phyloP scores from a whole-genome alignment of 352 stramenopile species.

The Globisporangium alternatum region DNA sequence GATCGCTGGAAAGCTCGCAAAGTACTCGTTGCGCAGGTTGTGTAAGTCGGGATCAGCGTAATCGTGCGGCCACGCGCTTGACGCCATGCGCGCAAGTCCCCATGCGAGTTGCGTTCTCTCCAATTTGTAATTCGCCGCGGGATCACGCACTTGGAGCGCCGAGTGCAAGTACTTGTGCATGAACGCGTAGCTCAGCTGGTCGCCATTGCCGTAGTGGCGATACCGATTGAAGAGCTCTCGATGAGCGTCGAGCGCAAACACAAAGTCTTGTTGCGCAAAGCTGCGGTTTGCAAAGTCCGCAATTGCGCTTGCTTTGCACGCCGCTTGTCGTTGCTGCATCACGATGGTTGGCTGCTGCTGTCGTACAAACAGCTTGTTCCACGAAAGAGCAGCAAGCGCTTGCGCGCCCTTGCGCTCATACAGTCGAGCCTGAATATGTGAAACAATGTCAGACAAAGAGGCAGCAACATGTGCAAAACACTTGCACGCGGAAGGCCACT shows the following conservation, averaged over 20 bases:
- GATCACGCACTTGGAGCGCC: slow-evolving; percentile 24
- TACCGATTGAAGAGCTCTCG: background rate
- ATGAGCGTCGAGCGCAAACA: slow-evolving; percentile 41
- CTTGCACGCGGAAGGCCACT: background rate
- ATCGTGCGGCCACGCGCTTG: background rate
- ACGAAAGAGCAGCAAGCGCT: slow-evolving; percentile 31
- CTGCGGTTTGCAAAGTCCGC: slow-evolving; percentile 22
- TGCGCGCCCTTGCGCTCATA: slow-evolving; percentile 30
- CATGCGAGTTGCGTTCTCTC: slow-evolving; percentile 26
- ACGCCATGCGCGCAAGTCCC: slow-evolving; percentile 20
- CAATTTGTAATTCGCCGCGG: slow-evolving; percentile 17
- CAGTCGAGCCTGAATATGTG: slow-evolving; percentile 26
- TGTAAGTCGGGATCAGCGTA: slow-evolving; percentile 22
- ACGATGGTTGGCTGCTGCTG: background rate
- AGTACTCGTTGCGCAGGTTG: slow-evolving; percentile 30
- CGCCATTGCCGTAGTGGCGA: background rate
- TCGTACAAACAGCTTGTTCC: slow-evolving; percentile 25
- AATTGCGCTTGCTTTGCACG: slow-evolving; percentile 5
- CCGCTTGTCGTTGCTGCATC: background rate
- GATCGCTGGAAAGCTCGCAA: slow-evolving; percentile 28
- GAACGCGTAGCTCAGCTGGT: slow-evolving; percentile 16
- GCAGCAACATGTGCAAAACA: too few species aligned
- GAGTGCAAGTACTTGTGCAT: slow-evolving; percentile 26
- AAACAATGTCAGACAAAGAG: background rate
- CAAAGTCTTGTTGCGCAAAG: slow-evolving; percentile 30